Conservation (phyloP, 2,329 filamentous ascomycete species). For the Cercospora sp. region DNA sequence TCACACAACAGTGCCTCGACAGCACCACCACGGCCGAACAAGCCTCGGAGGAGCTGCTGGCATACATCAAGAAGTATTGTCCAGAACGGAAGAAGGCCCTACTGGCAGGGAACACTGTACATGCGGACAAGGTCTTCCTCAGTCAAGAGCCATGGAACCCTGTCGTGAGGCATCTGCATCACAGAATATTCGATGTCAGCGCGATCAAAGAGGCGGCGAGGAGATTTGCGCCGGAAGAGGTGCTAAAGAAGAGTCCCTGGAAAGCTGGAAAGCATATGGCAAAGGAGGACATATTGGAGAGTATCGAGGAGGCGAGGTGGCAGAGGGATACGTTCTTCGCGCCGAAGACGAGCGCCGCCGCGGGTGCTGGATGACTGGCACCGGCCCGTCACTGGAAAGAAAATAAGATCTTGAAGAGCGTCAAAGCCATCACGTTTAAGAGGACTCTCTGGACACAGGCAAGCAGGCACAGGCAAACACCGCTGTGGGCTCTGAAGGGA, state of each 20-base stretch:
- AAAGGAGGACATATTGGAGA: constrained; percentile 87
- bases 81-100: constrained; percentile 67
- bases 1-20: constrained; percentile 72
- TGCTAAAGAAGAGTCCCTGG: constrained; percentile 62
- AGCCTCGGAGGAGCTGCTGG: constrained; percentile 71
- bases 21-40: constrained; percentile 70
- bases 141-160: constrained; percentile 69
- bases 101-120: constrained; percentile 89
- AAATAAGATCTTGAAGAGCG: background rate
- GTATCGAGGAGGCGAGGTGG: constrained; percentile 85
- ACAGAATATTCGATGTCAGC: constrained; percentile 90
- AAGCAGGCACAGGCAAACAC: background rate
- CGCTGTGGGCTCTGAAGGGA: background rate
- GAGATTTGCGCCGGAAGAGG: constrained; percentile 69
- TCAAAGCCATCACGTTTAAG: background rate
- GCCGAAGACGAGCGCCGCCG: background rate
- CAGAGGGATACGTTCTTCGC: constrained; percentile 72
- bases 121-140: constrained; percentile 84
- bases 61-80: constrained; percentile 73
- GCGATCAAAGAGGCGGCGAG: constrained; percentile 85
- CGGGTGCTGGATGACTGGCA: constrained; percentile 7
- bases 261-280: constrained; percentile 83
- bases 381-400: background rate
- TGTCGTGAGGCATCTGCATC: constrained; percentile 76
- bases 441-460: background rate